phyloP scores from a whole-genome alignment of 768 basidiomycete genomes.

The Boletus vermiculosoides region DNA sequence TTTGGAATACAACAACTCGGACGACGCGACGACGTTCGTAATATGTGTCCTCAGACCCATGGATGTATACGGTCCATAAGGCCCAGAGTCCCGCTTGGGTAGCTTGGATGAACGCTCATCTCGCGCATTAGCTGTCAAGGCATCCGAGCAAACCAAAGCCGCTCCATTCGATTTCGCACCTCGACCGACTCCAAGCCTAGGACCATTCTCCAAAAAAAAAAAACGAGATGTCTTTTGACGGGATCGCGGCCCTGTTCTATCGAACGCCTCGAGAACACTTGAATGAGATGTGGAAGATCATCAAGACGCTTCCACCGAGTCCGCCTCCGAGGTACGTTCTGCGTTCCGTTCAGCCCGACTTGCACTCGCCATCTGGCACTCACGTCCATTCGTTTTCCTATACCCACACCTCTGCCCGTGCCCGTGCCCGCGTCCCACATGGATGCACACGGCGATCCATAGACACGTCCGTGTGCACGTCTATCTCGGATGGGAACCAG shows the following conservation, averaged over 20 bases:
- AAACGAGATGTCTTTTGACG: conserved; percentile 9
- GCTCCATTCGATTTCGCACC: neutral
- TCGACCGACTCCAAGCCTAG: neutral
- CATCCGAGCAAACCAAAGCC: neutral
- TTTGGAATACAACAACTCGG: conserved; percentile 7
- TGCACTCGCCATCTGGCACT: neutral
- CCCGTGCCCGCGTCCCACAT: too few relatives aligned
- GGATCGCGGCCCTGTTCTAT: conserved; percentile 10
- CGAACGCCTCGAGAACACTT: conserved; percentile 21
- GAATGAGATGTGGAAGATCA: conserved; percentile 24
- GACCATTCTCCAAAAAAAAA: neutral
- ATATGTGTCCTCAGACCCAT: neutral
- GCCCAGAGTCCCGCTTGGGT: too few relatives aligned
- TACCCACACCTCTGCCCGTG: too few relatives aligned
- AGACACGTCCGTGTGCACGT: conserved; percentile 33
- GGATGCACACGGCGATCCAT: neutral
- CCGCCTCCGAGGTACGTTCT: conserved; percentile 18
- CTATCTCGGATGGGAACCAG: conserved; percentile 29
- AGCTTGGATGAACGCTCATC: neutral
- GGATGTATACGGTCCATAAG: neutral
- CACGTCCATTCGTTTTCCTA: neutral
- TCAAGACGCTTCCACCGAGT: conserved; percentile 17
- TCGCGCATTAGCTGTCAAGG: neutral
- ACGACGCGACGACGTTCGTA: neutral
- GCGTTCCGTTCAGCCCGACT: neutral